Conservation (phyloP, 208 protist genomes). For the Leishmania amazonensis region DNA sequence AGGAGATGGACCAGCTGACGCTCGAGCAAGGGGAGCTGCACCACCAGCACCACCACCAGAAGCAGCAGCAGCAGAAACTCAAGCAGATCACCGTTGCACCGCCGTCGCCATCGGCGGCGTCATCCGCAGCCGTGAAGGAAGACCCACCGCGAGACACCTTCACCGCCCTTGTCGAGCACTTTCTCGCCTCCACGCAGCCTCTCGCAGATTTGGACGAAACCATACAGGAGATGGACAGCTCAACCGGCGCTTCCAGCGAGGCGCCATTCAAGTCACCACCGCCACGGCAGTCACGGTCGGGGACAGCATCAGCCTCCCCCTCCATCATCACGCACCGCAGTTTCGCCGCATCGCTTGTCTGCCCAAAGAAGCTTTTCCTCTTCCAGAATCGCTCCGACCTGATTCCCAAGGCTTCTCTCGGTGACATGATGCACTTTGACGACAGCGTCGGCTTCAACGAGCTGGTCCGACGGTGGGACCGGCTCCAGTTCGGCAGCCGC, state of each 20-base stretch:
- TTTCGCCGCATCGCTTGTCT: constrained; percentile 75
- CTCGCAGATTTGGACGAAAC: constrained; percentile 75
- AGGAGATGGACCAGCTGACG: constrained; percentile 31
- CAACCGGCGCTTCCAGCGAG: neutral
- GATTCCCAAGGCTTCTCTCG: constrained; percentile 64
- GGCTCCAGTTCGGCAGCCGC: constrained; percentile 86
- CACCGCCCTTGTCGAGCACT: constrained; percentile 32
- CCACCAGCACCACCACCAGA: constrained; percentile 1
- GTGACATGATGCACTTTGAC: constrained; percentile 76
- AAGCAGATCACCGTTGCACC: neutral
- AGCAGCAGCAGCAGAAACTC: constrained; percentile 4
- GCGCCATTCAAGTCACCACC: neutral
- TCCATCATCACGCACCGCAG: constrained; percentile 56
- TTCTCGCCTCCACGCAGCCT: constrained; percentile 41
- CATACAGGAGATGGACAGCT: constrained; percentile 22
- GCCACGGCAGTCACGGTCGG: neutral
- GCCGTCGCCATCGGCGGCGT: neutral
- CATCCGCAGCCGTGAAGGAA: neutral
- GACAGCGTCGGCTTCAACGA: constrained; percentile 90
- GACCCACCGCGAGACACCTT: constrained; percentile 22
- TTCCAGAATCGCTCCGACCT: constrained; percentile 67
- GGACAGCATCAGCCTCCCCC: constrained; percentile 3
- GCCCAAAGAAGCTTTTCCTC: constrained; percentile 88
- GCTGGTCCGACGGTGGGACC: constrained; percentile 85
- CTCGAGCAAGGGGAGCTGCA: constrained; percentile 14